Evolutionary conservation across 1,139 yeast species (phyloP).

Genomic region (Chernovozyma aurita): DNA sequence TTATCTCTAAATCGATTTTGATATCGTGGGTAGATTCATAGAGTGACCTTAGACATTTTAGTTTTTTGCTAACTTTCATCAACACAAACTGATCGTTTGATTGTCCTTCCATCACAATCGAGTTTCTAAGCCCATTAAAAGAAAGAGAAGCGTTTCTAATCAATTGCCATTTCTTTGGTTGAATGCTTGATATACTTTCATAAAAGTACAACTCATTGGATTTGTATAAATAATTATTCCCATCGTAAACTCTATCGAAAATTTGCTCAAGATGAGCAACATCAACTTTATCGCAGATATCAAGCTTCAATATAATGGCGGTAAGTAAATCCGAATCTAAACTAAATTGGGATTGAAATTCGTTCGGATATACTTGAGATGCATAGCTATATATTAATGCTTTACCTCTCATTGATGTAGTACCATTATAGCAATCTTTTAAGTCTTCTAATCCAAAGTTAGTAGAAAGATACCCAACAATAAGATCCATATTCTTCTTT

Average conservation of each 20-base stretch:
- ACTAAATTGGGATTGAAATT: neutral
- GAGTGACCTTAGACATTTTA: slow-evolving; percentile 29
- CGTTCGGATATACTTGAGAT: neutral
- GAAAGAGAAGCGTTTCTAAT: slow-evolving; percentile 7
- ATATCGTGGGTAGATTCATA: slow-evolving; percentile 1
- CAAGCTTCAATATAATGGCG: neutral
- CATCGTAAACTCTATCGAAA: neutral
- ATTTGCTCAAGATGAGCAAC: neutral
- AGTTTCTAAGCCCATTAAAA: slow-evolving; percentile 1
- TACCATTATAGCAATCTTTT: neutral
- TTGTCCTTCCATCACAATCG: slow-evolving; percentile 15
- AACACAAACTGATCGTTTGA: slow-evolving; percentile 26
- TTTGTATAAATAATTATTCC: neutral
- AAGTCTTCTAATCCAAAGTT: neutral
- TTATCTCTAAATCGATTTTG: neutral
- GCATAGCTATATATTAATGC: slow-evolving; percentile 1
- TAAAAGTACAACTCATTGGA: slow-evolving; percentile 1
- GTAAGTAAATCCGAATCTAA: neutral
- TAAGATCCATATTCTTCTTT: slow-evolving; percentile 25
- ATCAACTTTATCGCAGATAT: neutral
- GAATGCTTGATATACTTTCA: neutral
- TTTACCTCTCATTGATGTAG: neutral
- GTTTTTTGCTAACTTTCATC: slow-evolving; percentile 24
- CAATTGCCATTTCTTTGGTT: slow-evolving; percentile 10
- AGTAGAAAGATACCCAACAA: slow-evolving; percentile 14